phyloP scores from a whole-genome alignment of 2,329 filamentous ascomycete species.

The Celoporthe dispersa region DNA sequence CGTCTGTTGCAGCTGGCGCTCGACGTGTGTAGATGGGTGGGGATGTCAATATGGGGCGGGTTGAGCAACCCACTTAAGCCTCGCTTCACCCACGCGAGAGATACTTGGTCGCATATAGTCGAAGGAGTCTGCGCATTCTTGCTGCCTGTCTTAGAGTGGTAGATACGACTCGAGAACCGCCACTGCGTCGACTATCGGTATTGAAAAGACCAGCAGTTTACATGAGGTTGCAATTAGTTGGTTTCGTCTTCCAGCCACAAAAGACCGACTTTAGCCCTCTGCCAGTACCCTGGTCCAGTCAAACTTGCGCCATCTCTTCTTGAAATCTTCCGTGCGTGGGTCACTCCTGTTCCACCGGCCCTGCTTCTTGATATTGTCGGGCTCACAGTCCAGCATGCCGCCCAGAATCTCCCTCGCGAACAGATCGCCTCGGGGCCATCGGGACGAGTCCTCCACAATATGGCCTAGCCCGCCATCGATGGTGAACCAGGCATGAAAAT shows the following conservation, averaged over 20 bases:
- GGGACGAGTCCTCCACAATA: conserved; percentile 81
- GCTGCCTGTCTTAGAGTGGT: background rate
- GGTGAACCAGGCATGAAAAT: conserved; percentile 96
- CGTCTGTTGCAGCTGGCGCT: background rate
- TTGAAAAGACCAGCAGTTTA: too few species aligned
- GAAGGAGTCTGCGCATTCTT: background rate
- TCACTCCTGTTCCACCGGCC: conserved; percentile 79
- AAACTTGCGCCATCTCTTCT: conserved; percentile 86
- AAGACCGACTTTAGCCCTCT: conserved; percentile 36
- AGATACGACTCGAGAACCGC: background rate
- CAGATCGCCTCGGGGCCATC: conserved; percentile 89
- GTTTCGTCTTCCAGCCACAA: background rate
- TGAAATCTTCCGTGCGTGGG: conserved; percentile 74
- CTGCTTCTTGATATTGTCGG: conserved; percentile 86
- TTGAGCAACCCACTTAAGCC: background rate
- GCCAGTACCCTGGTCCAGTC: conserved; percentile 75
- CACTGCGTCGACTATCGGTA: background rate
- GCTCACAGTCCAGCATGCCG: conserved; percentile 84
- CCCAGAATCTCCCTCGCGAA: conserved; percentile 92
- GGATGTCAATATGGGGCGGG: background rate
- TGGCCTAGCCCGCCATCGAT: conserved; percentile 92
- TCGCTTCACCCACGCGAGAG: background rate
- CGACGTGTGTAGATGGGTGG: background rate
- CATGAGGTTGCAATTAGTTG: background rate
- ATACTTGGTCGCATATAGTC: background rate